Percentiles rank a stretch among this genome's conserved stretches.
Conservation (phyloP, 1,284 basidiomycete genomes). For the Spongiforma sp. region DNA sequence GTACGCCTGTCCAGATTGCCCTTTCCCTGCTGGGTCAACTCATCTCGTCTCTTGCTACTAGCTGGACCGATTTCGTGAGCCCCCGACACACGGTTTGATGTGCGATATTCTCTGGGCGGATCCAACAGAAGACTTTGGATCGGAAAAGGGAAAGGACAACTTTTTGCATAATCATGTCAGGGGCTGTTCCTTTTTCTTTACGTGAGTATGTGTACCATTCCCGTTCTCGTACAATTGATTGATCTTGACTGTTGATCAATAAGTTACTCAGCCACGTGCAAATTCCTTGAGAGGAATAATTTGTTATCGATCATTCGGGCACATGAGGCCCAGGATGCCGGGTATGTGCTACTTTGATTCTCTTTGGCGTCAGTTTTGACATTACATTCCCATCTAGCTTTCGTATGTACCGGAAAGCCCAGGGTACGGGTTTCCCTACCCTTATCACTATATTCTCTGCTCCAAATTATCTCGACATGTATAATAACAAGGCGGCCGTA, state of each 20-base stretch:
- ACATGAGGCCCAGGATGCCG: conserved; percentile 95
- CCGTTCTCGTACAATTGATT: conserved; percentile 2
- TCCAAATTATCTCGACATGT: conserved; percentile 95
- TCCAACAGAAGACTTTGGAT: conserved; percentile 92
- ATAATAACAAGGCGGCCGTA: conserved; percentile 96
- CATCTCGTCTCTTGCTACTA: conserved; percentile 32
- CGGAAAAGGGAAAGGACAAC: conserved; percentile 84
- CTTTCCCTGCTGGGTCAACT: background rate
- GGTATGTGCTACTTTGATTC: conserved; percentile 51
- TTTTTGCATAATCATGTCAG: conserved; percentile 94
- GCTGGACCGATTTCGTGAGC: conserved; percentile 94
- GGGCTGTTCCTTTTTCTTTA: conserved; percentile 95
- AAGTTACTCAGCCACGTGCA: conserved; percentile 70
- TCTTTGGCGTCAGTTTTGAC: background rate
- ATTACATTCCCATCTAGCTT: conserved; percentile 53
- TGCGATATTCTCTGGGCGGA: conserved; percentile 97
- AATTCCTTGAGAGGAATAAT: conserved; percentile 93
- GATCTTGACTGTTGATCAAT: conserved; percentile 5
- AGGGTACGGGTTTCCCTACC: conserved; percentile 91
- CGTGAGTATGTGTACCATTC: conserved; percentile 48
- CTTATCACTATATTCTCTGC: conserved; percentile 98
- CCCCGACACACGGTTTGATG: conserved; percentile 93
- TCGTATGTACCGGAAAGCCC: conserved; percentile 96
- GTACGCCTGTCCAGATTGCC: conserved; percentile 11
- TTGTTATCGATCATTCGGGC: conserved; percentile 92